Conservation (phyloP, 176 grass and related monocot species). For the Oryza glumipatula region DNA sequence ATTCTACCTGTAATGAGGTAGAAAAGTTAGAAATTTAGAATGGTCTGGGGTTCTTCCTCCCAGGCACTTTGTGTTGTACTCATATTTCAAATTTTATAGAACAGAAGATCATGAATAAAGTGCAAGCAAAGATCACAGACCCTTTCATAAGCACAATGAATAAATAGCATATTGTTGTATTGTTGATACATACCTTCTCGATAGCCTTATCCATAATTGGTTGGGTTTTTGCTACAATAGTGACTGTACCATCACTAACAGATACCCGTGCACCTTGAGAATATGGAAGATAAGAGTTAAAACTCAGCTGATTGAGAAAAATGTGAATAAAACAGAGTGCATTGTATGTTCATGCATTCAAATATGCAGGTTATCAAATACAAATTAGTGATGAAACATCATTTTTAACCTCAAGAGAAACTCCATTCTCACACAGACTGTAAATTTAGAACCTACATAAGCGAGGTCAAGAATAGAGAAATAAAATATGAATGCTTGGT, state of each 20-base stretch:
- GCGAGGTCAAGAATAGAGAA: not conserved
- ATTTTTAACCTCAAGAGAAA: conserved; percentile 4
- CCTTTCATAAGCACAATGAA: not conserved
- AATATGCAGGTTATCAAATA: conserved; percentile 16
- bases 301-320: not conserved
- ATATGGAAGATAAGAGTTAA: conserved; percentile 31
- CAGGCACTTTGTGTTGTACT: not conserved
- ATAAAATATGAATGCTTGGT: not conserved
- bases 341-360: not conserved
- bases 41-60: conserved; percentile 18
- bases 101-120: not conserved
- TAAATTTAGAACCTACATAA: conserved; percentile 21
- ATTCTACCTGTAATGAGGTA: conserved; percentile 62
- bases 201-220: conserved; percentile 84
- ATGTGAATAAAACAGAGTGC: not conserved
- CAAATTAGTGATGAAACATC: not conserved
- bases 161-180: conserved; percentile 14
- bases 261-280: conserved; percentile 84
- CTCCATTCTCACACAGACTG: conserved; percentile 22
- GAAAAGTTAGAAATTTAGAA: not conserved
- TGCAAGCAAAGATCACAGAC: not conserved
- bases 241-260: conserved; percentile 85
- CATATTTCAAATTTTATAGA: not conserved
- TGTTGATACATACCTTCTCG: conserved; percentile 70
- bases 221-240: conserved; percentile 98